phyloP scores from a whole-genome alignment of 2,329 filamentous ascomycete genomes.

The Colletotrichum destructivum region DNA sequence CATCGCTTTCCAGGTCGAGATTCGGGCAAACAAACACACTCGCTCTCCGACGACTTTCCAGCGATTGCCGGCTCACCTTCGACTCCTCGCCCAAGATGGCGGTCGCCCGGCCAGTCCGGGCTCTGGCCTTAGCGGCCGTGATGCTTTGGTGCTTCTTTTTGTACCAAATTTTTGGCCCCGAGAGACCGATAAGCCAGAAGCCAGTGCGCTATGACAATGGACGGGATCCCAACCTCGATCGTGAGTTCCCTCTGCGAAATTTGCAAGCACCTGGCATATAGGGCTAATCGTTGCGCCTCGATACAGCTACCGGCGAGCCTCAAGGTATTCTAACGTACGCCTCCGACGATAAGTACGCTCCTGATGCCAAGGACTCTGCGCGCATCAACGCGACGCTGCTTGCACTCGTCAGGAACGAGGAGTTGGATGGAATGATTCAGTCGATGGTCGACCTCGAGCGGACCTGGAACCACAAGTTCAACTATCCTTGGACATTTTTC shows the following conservation, averaged over 20 bases:
- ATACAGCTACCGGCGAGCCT: conserved; percentile 84
- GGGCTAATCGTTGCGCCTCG: conserved; percentile 31
- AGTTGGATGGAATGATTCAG: conserved; percentile 85
- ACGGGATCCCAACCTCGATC: conserved; percentile 88
- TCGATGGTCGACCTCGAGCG: conserved; percentile 93
- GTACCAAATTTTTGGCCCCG: conserved; percentile 79
- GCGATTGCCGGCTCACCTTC: conserved; percentile 18
- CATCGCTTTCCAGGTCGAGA: conserved; percentile 15
- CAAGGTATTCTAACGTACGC: conserved; percentile 81
- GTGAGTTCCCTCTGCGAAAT: conserved; percentile 67
- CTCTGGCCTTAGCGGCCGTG: conserved; percentile 80
- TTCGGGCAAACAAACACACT: conserved; percentile 13
- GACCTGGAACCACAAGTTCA: conserved; percentile 99
- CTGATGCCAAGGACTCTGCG: conserved; percentile 80
- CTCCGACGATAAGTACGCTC: conserved; percentile 83
- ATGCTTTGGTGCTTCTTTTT: conserved; percentile 85
- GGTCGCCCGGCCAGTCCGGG: conserved; percentile 86
- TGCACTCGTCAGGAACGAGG: conserved; percentile 92
- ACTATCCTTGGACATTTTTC: conserved; percentile 99
- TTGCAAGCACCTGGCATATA: neutral
- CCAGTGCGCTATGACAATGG: conserved; percentile 48
- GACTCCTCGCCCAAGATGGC: conserved; percentile 73
- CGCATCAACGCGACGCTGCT: conserved; percentile 95
- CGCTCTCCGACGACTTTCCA: neutral
- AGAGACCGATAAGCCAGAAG: conserved; percentile 56